Base-by-base conservation (phyloP, 352 stramenopile genomes). In the Pythium phragmiticola region DNA sequence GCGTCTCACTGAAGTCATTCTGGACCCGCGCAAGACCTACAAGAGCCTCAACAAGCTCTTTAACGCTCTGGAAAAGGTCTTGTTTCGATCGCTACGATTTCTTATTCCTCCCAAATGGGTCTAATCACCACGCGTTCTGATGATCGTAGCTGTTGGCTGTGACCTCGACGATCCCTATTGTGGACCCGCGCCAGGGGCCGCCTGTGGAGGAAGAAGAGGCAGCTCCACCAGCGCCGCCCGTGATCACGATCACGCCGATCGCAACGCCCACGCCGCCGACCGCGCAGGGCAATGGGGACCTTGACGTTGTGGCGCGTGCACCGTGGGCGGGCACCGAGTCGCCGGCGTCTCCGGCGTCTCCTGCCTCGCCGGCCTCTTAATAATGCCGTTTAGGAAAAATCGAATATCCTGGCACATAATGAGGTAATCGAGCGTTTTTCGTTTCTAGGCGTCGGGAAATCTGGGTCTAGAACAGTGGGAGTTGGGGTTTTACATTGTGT, bases 21-120 rank as follows among this genome's bases (percentile, higher is more conserved):
- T 92, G 45, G 73, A 90, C 59, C 85, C 85, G 0, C 68, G 73
- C 13, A 80, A 78, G 54, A 86, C 74, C 28, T 94, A 94, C 78
- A 85, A 80, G 69, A 89, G 63, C 51, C 73, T 88, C 37, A 78
- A 80, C 69, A 94, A 94, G 62, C 72, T 92, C 50, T 77, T 92
- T 59, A 92, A 92, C 33, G 85, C 83, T 19, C 72, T 94, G 21
- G 82, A 94, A 72, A 94, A 94, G 67, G 78, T 88, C 50, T 47
- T 8, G 14, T 36, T 49, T 21, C 12, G 11, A 46, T 34, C 23
- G 8, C 47, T 53, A 26, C 9, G 9, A 23, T n/a, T 14, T 57
- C 17, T 39, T 53, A 7, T 61, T 37, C 5, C 6, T 30, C 26
- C 26, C 26, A 48, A 41, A 23, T 2, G 19, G 49, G 16, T 41